Percentiles rank a stretch among this genome's conserved stretches.
phyloP scores from a whole-genome alignment of 2,329 filamentous ascomycete genomes.

The Diaporthe sp. region DNA sequence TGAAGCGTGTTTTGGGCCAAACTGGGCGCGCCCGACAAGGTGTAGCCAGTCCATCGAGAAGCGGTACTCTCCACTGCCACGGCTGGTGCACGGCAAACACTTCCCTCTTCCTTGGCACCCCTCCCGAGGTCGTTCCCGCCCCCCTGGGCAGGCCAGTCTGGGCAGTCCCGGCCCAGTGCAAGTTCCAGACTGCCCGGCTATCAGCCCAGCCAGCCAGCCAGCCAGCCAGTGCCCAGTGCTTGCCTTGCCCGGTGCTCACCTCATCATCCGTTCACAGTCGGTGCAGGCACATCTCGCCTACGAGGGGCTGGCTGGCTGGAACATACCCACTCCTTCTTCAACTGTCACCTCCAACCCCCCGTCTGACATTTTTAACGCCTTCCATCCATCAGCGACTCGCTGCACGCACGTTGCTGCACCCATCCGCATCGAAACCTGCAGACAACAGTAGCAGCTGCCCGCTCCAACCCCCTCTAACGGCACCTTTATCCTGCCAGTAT shows the following conservation, averaged over 20 bases:
- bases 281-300: slow-evolving; percentile 18
- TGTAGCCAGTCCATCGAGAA: background rate
- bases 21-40: slow-evolving; percentile 5
- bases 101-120: slow-evolving; percentile 17
- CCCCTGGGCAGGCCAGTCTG: background rate
- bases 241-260: background rate
- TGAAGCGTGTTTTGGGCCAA: slow-evolving; percentile 30
- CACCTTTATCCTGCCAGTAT: slow-evolving; percentile 7
- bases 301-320: slow-evolving; percentile 20
- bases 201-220: background rate
- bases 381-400: slow-evolving; percentile 32
- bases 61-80: background rate
- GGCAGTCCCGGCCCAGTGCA: slow-evolving; percentile 6
- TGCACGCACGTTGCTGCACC: slow-evolving; percentile 26
- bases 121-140: slow-evolving; percentile 26
- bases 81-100: slow-evolving; percentile 25
- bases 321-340: slow-evolving; percentile 31
- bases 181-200: slow-evolving; percentile 5
- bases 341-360: slow-evolving; percentile 25
- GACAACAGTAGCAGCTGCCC: slow-evolving; percentile 2
- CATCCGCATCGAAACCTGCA: slow-evolving; percentile 26
- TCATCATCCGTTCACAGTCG: slow-evolving; percentile 3
- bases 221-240: slow-evolving; percentile 16
- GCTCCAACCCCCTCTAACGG: background rate
- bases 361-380: slow-evolving; percentile 33